Evolutionary conservation across 2,329 filamentous ascomycete genomes (phyloP), one percentile per base, ranked within the genome.

Genomic region (Botrytis paeoniae): DNA sequence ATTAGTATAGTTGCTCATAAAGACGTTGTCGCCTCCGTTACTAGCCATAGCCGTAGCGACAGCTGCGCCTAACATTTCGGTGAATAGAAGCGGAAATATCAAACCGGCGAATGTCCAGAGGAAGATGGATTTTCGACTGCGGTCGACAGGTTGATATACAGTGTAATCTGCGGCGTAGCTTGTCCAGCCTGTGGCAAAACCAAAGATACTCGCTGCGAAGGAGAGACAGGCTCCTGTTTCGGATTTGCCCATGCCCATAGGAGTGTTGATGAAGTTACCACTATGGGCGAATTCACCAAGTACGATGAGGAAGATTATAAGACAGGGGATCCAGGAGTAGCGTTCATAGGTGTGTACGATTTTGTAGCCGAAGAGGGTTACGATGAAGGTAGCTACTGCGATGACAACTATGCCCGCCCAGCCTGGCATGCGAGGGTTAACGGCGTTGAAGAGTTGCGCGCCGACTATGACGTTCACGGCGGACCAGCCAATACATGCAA

Each of bases 391-490:
- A 76, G 86, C 87, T 69, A 89, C 80, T 16, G 91, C 88, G 76
- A 95, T 93, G 75, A 95, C 87, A 57, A 95, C 82, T 75, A 96
- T 92, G 32, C 92, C 93, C 1, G 91, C 92, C 79, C 85, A 91
- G 63, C 92, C 91, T 10, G 92, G 91, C 76, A 95, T 89, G 68
- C 87, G 82, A 63, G 82, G 80, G 80, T 93, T 94, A 63, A 95
- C 90, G 0, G 93, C 91, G 73, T 93, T 86, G 77, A 96, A 86
- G 10, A 95, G 86, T 80, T 95, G 91, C 0, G 92, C 92, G 29
- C 92, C 93, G 25, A 95, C 92, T 75, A 96, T 94, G 71, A 89
- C 88, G 79, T 96, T 95, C 76, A 94, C 90, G 0, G 90, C 86
- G 7, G 90, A 91, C 90, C 93, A 95, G 68, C 93, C 93, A 8